Evolutionary conservation across 2,329 filamentous ascomycete genomes (phyloP).

Genomic region (Hypomyces perniciosus): DNA sequence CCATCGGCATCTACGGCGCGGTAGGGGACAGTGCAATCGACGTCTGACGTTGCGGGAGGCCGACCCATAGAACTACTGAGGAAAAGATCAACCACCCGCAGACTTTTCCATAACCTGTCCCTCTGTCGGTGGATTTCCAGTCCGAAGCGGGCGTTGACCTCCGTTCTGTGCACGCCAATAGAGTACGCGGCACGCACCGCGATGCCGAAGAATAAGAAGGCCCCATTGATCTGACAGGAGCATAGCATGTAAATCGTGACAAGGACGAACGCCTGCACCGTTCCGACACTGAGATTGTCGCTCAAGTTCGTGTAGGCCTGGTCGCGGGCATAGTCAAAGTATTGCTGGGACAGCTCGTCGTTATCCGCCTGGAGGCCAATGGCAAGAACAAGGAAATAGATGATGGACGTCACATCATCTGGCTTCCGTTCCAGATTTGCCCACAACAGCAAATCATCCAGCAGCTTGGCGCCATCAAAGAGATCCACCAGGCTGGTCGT

Average conservation of each 20-base stretch:
- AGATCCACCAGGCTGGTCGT: conserved; percentile 44
- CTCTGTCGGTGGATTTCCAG: conserved; percentile 36
- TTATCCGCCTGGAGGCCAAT: conserved; percentile 41
- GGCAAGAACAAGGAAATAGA: conserved; percentile 45
- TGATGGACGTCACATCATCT: conserved; percentile 34
- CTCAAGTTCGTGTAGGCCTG: conserved; percentile 39
- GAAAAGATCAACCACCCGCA: conserved; percentile 46
- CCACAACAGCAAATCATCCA: conserved; percentile 39
- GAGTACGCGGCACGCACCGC: conserved; percentile 48
- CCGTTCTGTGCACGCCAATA: conserved; percentile 47
- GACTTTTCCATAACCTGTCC: conserved; percentile 49
- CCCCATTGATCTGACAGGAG: conserved; percentile 49
- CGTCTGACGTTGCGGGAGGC: conserved; percentile 47
- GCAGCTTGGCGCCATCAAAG: conserved; percentile 37
- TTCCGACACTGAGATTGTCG: conserved; percentile 42
- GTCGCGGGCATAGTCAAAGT: conserved; percentile 45
- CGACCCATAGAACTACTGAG: conserved; percentile 49
- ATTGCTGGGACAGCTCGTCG: conserved; percentile 35
- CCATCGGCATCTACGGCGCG: conserved; percentile 29
- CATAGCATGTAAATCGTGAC: conserved; percentile 50
- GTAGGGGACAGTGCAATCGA: conserved; percentile 49
- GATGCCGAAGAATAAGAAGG: conserved; percentile 49
- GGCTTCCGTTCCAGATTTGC: conserved; percentile 26
- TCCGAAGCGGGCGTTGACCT: conserved; percentile 48
- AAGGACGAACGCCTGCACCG: conserved; percentile 45